Base-by-base conservation (phyloP, 2,329 filamentous ascomycete genomes). In the Aspergillus transmontanensis region DNA sequence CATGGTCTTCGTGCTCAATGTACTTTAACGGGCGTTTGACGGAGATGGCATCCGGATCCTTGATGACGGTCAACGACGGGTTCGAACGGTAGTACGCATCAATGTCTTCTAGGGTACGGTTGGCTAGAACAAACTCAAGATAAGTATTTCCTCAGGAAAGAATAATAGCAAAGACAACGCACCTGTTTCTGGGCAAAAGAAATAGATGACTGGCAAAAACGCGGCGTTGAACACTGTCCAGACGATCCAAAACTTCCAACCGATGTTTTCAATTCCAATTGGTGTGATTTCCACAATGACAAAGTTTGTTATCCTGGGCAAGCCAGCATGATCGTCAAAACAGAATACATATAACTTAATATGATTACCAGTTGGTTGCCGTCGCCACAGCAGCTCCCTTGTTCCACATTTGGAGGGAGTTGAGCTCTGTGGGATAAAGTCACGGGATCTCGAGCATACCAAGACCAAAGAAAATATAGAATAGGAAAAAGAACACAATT, bases 401-500 rank as follows among this genome's bases (percentile, higher is more conserved):
- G 0, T 78, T 80, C 4, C 82, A 70, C 79, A 83, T 83, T 0
- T 75, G 73, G 30, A 84, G 71, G 0, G 77, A 78, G 65, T 83
- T 84, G 70, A 84, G 82, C 60, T 85, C 82, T 1, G 81, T 79
- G 19, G 59, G 60, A 51, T 66, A 68, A 11, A 71, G 62, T 71
- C 80, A 82, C 9, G 79, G 79, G 1, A 80, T 76, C 3, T 80
- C 81, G 55, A 68, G 39, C 66, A 66, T 81, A 9, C 80, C 80
- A 43, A 84, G 79, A 16, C 81, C 82, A 68, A 85, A 85, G 69
- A 81, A 81, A 41, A 83, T 75, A 65, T 83, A 83, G 72, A 82
- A 85, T 0, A 84, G 67, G 70, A 85, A 85, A 75, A 85, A 84
- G 68, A 84, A 84, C 0, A 79, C 80, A 48, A 83, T 58, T 7